A percentile compares a stretch with the other conserved stretches of the same genome.
phyloP scores from a whole-genome alignment of 129 eudicot genomes.

The Logfia minima region DNA sequence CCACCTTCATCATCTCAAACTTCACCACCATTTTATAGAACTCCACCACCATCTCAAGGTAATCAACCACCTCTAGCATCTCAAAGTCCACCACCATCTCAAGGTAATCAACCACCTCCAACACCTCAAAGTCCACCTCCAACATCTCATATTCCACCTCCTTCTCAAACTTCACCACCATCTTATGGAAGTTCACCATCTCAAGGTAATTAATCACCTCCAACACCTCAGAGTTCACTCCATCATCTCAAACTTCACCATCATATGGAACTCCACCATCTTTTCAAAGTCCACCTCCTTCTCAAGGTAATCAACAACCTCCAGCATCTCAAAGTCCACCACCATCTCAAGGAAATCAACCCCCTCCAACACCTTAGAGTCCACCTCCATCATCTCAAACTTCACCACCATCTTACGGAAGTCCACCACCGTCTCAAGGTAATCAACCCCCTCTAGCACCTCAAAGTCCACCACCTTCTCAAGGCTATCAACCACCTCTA shows the following conservation, averaged over 20 bases:
- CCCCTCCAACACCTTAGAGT: no score
- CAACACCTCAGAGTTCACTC: neutral
- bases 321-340: neutral
- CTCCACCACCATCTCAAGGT: no score
- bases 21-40: no score
- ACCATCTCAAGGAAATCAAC: neutral
- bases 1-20: neutral
- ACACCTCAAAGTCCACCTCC: no score
- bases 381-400: neutral
- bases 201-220: neutral
- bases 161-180: neutral
- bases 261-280: neutral
- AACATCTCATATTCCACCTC: neutral
- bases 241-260: no score
- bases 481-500: neutral
- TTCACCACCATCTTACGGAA: neutral
- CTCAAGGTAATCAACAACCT: neutral
- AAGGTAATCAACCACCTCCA: neutral
- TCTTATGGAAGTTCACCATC: neutral
- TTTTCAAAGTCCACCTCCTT: neutral
- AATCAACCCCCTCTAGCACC: neutral
- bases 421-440: neutral
- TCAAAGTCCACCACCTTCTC: neutral
- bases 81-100: neutral
- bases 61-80: neutral